Percentiles rank a stretch among this genome's conserved stretches.
Evolutionary conservation across 2,329 filamentous ascomycete genomes (phyloP).

Genomic region (Aspergillus sp.): DNA sequence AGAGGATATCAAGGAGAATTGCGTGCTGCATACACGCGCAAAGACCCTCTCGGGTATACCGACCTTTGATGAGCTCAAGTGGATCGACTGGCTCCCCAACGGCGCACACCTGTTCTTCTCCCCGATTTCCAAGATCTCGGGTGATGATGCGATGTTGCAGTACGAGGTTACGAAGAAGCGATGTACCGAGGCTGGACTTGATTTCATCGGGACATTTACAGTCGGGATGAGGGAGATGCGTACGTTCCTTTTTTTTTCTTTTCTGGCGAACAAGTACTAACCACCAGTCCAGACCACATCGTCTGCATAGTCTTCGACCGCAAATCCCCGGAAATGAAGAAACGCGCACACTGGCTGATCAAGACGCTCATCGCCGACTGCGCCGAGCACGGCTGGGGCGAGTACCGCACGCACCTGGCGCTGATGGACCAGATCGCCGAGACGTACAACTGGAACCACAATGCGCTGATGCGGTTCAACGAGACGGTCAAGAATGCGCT

Average conservation of each 20-base stretch:
- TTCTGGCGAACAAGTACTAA: no score
- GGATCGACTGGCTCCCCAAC: constrained; percentile 59
- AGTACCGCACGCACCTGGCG: constrained; percentile 54
- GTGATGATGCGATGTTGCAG: constrained; percentile 52
- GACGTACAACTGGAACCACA: constrained; percentile 53
- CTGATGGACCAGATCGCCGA: constrained; percentile 54
- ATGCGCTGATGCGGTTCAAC: constrained; percentile 50
- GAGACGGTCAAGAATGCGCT: constrained; percentile 51
- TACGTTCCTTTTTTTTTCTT: not conserved
- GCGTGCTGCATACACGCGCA: constrained; percentile 34
- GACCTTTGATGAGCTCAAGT: constrained; percentile 42
- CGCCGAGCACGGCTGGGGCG: constrained; percentile 33
- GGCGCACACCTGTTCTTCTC: constrained; percentile 47
- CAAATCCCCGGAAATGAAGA: constrained; percentile 44
- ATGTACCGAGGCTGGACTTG: constrained; percentile 52
- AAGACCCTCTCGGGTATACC: constrained; percentile 32
- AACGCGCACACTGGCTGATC: constrained; percentile 45
- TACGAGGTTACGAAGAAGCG: constrained; percentile 48
- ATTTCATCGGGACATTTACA: constrained; percentile 57
- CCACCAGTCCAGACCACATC: not conserved
- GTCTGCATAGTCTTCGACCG: constrained; percentile 59
- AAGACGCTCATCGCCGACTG: constrained; percentile 46
- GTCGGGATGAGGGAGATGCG: constrained; percentile 59
- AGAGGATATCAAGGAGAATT: constrained; percentile 42
- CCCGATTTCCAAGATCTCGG: constrained; percentile 56